phyloP scores from a whole-genome alignment of 768 basidiomycete species.

The Lentinus tigrinus region DNA sequence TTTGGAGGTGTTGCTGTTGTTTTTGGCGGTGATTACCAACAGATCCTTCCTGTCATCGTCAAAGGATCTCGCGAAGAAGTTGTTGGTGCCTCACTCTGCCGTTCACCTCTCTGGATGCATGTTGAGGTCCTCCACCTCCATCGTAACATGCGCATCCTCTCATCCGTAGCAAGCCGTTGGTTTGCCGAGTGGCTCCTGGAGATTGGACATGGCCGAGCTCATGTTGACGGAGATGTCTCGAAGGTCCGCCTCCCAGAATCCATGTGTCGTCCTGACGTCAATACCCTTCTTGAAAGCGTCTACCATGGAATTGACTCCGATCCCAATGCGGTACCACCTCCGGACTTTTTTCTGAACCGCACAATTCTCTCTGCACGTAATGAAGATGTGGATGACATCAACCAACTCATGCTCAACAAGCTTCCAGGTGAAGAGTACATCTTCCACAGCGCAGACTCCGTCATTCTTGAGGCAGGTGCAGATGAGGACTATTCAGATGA shows the following conservation, averaged over 20 bases:
- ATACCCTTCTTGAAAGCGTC: not conserved
- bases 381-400: conserved; percentile 27
- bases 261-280: not conserved
- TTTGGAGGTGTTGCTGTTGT: conserved; percentile 48
- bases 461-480: not conserved
- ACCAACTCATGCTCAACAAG: conserved; percentile 17
- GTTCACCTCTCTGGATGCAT: not conserved
- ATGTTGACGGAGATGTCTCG: not conserved
- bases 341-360: conserved; percentile 35
- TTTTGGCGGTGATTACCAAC: conserved; percentile 47
- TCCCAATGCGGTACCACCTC: conserved; percentile 21
- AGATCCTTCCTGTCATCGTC: conserved; percentile 44
- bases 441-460: conserved; percentile 23
- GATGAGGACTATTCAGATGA: not conserved
- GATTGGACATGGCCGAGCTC: conserved; percentile 11
- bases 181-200: conserved; percentile 20
- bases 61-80: conserved; percentile 38
- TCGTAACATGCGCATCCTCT: not conserved
- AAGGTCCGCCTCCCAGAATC: not conserved
- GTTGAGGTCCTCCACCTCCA: not conserved
- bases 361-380: conserved; percentile 24
- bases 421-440: conserved; percentile 21
- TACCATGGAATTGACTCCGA: conserved; percentile 26
- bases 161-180: not conserved
- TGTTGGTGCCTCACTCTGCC: conserved; percentile 27